A percentile compares a stretch with the other conserved stretches of the same genome.
phyloP scores from a whole-genome alignment of 2,329 filamentous ascomycete species.

The Penicillium palitans region DNA sequence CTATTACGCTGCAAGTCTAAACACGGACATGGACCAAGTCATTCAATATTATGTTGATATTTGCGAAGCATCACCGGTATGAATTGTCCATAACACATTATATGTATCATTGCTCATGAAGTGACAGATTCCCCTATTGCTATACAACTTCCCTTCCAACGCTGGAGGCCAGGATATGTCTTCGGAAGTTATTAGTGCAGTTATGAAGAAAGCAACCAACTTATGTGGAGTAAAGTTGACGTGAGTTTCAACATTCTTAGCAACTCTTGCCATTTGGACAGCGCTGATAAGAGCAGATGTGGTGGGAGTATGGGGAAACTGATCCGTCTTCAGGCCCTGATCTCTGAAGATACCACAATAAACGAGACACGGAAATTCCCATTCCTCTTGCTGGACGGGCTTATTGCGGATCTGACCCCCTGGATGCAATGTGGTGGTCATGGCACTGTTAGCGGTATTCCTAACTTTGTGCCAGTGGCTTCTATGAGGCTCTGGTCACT shows the following conservation, averaged over 20 bases:
- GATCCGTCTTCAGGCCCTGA: background rate
- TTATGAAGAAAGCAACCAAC: background rate
- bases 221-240: background rate
- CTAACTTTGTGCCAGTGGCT: conserved; percentile 26
- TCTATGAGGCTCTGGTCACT: conserved; percentile 26
- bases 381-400: conserved; percentile 20
- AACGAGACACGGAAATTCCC: background rate
- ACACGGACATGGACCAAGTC: background rate
- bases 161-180: background rate
- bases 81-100: background rate
- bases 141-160: background rate
- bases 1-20: background rate
- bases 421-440: conserved; percentile 29
- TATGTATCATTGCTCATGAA: background rate
- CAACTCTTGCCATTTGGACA: background rate
- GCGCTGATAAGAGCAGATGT: background rate
- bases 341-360: background rate
- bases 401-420: conserved; percentile 28
- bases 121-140: background rate
- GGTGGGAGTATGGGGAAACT: background rate
- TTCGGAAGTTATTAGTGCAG: background rate
- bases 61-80: background rate
- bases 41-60: background rate
- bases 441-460: conserved; percentile 27
- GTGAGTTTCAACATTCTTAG: background rate